Evolutionary conservation across 495 filamentous ascomycete species (phyloP), one percentile per base, ranked within the genome.

Genomic region (Talaromyces adpressus): DNA sequence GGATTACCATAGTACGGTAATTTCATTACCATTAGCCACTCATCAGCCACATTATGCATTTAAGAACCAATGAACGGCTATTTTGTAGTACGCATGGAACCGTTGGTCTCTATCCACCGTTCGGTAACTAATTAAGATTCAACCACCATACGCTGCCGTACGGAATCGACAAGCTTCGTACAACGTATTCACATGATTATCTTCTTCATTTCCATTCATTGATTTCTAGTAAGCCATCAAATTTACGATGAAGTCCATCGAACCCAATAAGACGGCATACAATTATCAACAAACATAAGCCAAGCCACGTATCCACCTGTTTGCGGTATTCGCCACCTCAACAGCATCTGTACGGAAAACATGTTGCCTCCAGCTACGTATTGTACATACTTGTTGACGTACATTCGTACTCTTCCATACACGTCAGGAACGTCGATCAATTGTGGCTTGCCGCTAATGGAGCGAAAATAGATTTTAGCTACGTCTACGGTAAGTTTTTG

Each of bases 301-400:
- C 53, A 22, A 30, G 56, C 41, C 53, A 29, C 22, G 16, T 16
- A 62, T 8, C 27, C 22, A 58, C 20, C 27, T 25, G 23, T 58
- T 29, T 34, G 29, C 30, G 32, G 32, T 8, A 63, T 57, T 56
- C 29, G 53, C 39, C 25, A 59, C 36, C 36, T 14, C 36, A 11
- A 16, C 32, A 36, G 32, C 32, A 9, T 11, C 16, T 63, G 53
- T 18, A 45, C 12, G 34, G 36, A 57, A 58, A 25, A 16, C 27
- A 27, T 58, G 29, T 58, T n/a, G 56, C 53, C 45, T 49, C 45
- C 45, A 49, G 29, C 29, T 58, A 58, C 56, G 56, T 58, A 58
- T 58, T 16, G 20, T 54, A 27, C 51, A 54, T 54, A 54, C 51
- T 23, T 14, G 11, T 54, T 54, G 51, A 54, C 51, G 49, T 53